Percentiles rank a stretch among this genome's conserved stretches.
Evolutionary conservation across 1,284 basidiomycete species (phyloP).

Genomic region (Chalciporus sp.): DNA sequence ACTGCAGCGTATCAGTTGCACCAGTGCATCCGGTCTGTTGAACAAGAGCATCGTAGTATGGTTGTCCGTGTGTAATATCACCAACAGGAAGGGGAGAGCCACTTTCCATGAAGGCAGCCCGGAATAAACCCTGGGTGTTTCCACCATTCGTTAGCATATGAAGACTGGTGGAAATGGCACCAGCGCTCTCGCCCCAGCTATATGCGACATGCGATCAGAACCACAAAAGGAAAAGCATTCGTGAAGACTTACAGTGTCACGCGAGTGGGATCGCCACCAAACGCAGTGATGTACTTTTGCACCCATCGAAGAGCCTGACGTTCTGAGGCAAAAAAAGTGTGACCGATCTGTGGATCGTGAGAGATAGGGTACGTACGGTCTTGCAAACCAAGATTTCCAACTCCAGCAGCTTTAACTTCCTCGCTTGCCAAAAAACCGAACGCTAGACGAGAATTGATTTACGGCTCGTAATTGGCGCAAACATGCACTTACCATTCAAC

Average conservation of each 20-base stretch:
- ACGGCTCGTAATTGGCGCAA: no score
- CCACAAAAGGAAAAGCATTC: background rate
- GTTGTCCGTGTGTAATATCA: slow-evolving; percentile 20
- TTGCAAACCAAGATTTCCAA: slow-evolving; percentile 53
- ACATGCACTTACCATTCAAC: no score
- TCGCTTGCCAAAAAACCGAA: slow-evolving; percentile 50
- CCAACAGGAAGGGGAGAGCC: slow-evolving; percentile 20
- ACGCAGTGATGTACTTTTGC: slow-evolving; percentile 41
- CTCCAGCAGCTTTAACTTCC: slow-evolving; percentile 48
- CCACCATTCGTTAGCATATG: slow-evolving; percentile 27
- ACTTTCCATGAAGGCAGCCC: slow-evolving; percentile 33
- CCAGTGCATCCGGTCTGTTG: slow-evolving; percentile 14
- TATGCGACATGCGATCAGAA: no score
- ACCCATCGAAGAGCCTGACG: slow-evolving; percentile 47
- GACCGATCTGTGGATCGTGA: background rate
- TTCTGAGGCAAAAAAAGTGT: slow-evolving; percentile 23
- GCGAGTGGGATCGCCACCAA: slow-evolving; percentile 47
- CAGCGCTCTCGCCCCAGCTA: no score
- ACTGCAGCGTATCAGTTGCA: slow-evolving; percentile 28
- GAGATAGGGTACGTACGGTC: slow-evolving; percentile 43
- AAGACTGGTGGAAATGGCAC: background rate
- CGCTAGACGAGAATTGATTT: slow-evolving; percentile 15
- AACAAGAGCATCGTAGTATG: slow-evolving; percentile 17
- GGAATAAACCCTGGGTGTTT: slow-evolving; percentile 12
- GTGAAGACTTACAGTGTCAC: slow-evolving; percentile 22